Conservation (phyloP, 2,329 filamentous ascomycete genomes). For the Pyrenophora graminea region DNA sequence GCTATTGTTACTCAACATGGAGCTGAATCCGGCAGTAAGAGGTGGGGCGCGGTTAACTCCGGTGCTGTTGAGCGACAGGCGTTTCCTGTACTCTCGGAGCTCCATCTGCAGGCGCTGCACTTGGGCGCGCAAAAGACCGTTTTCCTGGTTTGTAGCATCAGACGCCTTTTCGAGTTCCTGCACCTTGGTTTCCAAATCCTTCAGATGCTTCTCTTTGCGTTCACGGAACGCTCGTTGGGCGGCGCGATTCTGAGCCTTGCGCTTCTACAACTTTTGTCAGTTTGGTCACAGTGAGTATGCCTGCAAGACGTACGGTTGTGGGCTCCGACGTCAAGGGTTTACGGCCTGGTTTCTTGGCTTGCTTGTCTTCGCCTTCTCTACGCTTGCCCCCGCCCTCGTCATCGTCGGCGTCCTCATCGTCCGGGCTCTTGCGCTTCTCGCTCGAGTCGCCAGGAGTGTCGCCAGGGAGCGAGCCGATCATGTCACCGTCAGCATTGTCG, state of each 20-base stretch:
- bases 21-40: slow-evolving; percentile 50
- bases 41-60: slow-evolving; percentile 56
- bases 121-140: slow-evolving; percentile 79
- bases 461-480: slow-evolving; percentile 77
- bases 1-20: slow-evolving; percentile 58
- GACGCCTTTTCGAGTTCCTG: slow-evolving; percentile 76
- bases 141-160: slow-evolving; percentile 81
- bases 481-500: slow-evolving; percentile 64
- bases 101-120: slow-evolving; percentile 86
- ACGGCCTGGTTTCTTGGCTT: slow-evolving; percentile 91
- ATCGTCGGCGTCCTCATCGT: slow-evolving; percentile 66
- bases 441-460: slow-evolving; percentile 55
- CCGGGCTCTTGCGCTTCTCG: slow-evolving; percentile 72
- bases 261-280: slow-evolving; percentile 65
- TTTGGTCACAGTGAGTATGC: slow-evolving; percentile 9
- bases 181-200: slow-evolving; percentile 71
- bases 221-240: slow-evolving; percentile 66
- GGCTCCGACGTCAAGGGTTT: slow-evolving; percentile 96
- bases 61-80: slow-evolving; percentile 66
- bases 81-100: slow-evolving; percentile 87
- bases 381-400: slow-evolving; percentile 73
- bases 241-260: slow-evolving; percentile 76
- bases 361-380: slow-evolving; percentile 80
- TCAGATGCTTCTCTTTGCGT: slow-evolving; percentile 67
- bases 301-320: slow-evolving; percentile 74